Conservation (phyloP, 1,139 yeast genomes). For the Nakaseomyces glabratus region DNA sequence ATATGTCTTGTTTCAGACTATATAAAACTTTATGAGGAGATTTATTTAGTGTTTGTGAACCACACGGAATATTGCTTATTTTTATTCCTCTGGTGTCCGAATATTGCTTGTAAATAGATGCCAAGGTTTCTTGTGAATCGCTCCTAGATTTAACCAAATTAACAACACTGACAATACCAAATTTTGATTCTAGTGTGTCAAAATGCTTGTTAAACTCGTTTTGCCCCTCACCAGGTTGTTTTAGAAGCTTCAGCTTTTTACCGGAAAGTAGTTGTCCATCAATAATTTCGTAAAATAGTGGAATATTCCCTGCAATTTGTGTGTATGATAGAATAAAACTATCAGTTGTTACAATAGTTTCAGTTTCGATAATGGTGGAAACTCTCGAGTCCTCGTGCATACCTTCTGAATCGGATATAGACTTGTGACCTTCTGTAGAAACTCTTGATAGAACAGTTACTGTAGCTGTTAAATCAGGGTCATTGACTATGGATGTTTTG, state of each 20-base stretch:
- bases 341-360: slow-evolving; percentile 48
- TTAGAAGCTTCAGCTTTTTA: slow-evolving; percentile 44
- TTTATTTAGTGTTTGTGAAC: slow-evolving; percentile 30
- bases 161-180: slow-evolving; percentile 54
- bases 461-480: slow-evolving; percentile 24
- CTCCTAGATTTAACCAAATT: slow-evolving; percentile 40
- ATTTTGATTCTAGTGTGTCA: slow-evolving; percentile 47
- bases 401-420: slow-evolving; percentile 59
- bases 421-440: slow-evolving; percentile 50
- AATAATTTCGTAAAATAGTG: slow-evolving; percentile 48
- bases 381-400: slow-evolving; percentile 65
- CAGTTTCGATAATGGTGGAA: slow-evolving; percentile 59
- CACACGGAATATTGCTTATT: slow-evolving; percentile 30
- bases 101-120: slow-evolving; percentile 31
- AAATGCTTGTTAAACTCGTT: slow-evolving; percentile 58
- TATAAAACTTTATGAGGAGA: slow-evolving; percentile 35
- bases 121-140: slow-evolving; percentile 36
- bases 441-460: slow-evolving; percentile 61
- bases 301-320: slow-evolving; percentile 59
- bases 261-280: slow-evolving; percentile 47
- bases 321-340: slow-evolving; percentile 48
- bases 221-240: slow-evolving; percentile 56
- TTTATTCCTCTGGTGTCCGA: slow-evolving; percentile 28
- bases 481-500: slow-evolving; percentile 37
- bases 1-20: slow-evolving; percentile 39